Evolutionary conservation across 352 stramenopile species (phyloP).

Genomic region (Pythium folliculosum): DNA sequence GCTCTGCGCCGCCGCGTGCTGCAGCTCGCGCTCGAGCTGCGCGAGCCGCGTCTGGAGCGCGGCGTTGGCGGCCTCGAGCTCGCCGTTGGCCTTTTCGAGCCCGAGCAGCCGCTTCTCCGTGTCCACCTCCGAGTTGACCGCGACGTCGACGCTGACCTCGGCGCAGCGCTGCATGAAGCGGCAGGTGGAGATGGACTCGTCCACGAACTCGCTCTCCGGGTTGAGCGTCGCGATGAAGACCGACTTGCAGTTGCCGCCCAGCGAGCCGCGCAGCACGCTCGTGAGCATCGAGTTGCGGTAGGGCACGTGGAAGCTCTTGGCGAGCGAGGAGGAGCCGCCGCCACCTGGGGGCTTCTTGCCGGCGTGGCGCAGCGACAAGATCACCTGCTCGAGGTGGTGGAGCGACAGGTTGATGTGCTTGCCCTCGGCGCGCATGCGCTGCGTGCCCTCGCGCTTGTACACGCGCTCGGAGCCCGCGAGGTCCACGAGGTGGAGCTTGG

Average conservation of each 20-base stretch:
- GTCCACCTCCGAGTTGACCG: constrained; percentile 70
- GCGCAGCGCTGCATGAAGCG: constrained; percentile 96
- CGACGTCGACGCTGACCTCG: constrained; percentile 77
- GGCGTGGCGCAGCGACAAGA: constrained; percentile 89
- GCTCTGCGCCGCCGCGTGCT: constrained; percentile 24
- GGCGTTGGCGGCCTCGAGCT: constrained; percentile 45
- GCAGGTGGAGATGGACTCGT: constrained; percentile 96
- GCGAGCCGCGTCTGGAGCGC: constrained; percentile 43
- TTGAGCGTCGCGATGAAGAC: constrained; percentile 97
- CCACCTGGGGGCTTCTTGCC: constrained; percentile 32
- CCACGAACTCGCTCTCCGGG: constrained; percentile 78
- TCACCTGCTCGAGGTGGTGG: constrained; percentile 96
- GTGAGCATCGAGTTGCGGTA: constrained; percentile 98
- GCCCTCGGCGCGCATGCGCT: constrained; percentile 91
- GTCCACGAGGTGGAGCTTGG: constrained; percentile 95
- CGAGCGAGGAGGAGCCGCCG: constrained; percentile 22
- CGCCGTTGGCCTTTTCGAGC: constrained; percentile 55
- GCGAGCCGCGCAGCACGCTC: constrained; percentile 91
- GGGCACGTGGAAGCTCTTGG: constrained; percentile 84
- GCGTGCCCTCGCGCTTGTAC: constrained; percentile 92
- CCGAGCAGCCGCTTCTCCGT: constrained; percentile 53
- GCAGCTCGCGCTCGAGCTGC: constrained; percentile 52
- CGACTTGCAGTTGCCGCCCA: constrained; percentile 98
- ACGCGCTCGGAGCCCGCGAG: constrained; percentile 95
- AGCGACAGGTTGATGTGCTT: constrained; percentile 96